A percentile compares a stretch with the other conserved stretches of the same genome.
phyloP scores from a whole-genome alignment of 1,284 basidiomycete species.

The Rhodotorula sp. region DNA sequence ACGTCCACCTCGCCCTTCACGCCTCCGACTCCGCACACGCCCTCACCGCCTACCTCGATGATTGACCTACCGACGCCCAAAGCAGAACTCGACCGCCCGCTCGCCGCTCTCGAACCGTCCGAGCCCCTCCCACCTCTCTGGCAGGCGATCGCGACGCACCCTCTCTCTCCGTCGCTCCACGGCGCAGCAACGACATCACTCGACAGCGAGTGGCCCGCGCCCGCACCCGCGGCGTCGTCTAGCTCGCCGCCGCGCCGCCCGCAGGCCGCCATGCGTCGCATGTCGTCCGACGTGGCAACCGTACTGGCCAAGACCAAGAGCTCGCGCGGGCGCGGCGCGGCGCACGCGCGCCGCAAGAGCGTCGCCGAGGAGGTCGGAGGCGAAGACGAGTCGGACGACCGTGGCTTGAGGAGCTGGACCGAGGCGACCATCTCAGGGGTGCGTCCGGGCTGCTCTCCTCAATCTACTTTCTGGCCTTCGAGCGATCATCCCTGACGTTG shows the following conservation, averaged over 20 bases:
- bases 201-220: conserved; percentile 13
- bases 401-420: conserved; percentile 28
- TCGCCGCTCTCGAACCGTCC: background rate
- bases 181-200: background rate
- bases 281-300: conserved; percentile 14
- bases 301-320: conserved; percentile 2
- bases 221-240: background rate
- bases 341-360: background rate
- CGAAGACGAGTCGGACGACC: conserved; percentile 4
- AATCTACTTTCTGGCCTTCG: background rate
- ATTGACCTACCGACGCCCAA: conserved; percentile 26
- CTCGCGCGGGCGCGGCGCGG: background rate
- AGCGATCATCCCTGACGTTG: background rate
- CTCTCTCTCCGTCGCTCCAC: background rate
- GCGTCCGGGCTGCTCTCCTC: background rate
- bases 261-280: background rate
- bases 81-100: conserved; percentile 5
- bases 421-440: conserved; percentile 30
- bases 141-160: conserved; percentile 1
- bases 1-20: conserved; percentile 1
- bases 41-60: background rate
- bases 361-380: background rate
- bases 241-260: background rate
- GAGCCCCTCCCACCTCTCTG: conserved; percentile 2
- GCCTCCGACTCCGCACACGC: background rate